A percentile compares a stretch with the other conserved stretches of the same genome.
phyloP scores from a whole-genome alignment of 129 eudicot species.

The Pseudognaphalium luteoalbum region DNA sequence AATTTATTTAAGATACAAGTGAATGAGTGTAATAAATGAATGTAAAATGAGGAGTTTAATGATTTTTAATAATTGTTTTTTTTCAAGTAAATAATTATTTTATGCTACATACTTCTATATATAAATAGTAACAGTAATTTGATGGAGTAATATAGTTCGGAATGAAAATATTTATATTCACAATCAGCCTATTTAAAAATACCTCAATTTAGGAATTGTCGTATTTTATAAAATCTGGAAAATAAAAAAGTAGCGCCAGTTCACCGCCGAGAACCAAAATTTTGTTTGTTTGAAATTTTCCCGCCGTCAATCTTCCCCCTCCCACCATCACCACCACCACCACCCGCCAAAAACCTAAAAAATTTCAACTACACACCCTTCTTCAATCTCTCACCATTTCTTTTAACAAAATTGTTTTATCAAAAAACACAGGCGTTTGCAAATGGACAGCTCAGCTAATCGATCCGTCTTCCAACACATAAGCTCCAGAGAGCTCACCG shows the following conservation, averaged over 20 bases:
- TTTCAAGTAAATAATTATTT: no score
- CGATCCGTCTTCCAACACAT: constrained; percentile 56
- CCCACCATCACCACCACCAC: constrained; percentile 9
- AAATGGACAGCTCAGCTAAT: constrained; percentile 52
- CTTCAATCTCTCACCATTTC: constrained; percentile 1
- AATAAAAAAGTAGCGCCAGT: background rate
- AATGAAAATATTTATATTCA: no score
- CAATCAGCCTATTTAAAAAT: no score
- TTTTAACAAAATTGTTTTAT: background rate
- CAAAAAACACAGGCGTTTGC: background rate
- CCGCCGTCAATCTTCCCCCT: constrained; percentile 32
- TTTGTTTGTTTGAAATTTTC: constrained; percentile 34
- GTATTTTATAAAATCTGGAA: background rate
- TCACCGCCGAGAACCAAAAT: constrained; percentile 25
- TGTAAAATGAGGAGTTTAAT: no score
- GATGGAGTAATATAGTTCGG: no score
- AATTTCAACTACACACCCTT: constrained; percentile 10
- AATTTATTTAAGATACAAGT: no score
- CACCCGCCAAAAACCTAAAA: constrained; percentile 33
- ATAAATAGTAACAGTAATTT: no score
- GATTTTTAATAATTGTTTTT: no score
- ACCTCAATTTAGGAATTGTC: background rate
- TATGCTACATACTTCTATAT: no score
- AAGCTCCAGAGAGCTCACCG: constrained; percentile 72
- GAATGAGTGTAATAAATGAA: no score